These are phyloP conservation scores for Nicotiana paniculata DNA, from an alignment of 257 asterid species.

Conservation along the genomic window DNA sequence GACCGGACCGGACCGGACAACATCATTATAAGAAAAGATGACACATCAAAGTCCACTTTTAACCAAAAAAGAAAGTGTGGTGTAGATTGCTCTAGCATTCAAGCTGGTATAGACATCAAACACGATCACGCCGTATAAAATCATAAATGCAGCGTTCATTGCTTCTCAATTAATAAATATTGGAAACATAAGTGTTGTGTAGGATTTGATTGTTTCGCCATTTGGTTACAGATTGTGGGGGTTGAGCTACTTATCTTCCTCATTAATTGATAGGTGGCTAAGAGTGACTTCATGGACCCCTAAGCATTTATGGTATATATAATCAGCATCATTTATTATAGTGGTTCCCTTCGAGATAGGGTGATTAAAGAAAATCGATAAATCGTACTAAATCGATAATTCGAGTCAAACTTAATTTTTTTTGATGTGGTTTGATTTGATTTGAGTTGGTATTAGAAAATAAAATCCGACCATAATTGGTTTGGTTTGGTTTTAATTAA, in stretches of 20 bases:
- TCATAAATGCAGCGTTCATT: neutral
- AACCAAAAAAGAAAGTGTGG: neutral
- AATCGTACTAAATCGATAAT: no score
- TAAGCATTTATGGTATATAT: neutral
- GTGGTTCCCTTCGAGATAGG: neutral
- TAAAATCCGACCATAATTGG: no score
- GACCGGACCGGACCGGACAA: fast-evolving
- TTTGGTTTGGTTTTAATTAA: no score
- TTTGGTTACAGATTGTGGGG: neutral
- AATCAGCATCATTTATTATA: neutral
- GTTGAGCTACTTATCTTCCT: neutral
- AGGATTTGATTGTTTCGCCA: neutral
- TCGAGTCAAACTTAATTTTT: no score
- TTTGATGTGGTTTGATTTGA: no score
- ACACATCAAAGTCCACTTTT: neutral
- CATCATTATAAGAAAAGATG: neutral
- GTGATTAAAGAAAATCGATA: no score
- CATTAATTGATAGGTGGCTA: neutral
- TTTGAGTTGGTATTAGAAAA: no score
- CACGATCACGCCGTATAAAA: neutral
- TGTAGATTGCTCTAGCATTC: neutral
- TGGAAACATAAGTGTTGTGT: neutral
- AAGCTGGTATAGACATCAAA: neutral
- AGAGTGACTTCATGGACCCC: neutral
- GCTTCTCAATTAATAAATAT: neutral